A percentile compares a stretch with the other conserved stretches of the same genome.
Evolutionary conservation across 768 basidiomycete species (phyloP).

Genomic region (Tricholoma terreum): DNA sequence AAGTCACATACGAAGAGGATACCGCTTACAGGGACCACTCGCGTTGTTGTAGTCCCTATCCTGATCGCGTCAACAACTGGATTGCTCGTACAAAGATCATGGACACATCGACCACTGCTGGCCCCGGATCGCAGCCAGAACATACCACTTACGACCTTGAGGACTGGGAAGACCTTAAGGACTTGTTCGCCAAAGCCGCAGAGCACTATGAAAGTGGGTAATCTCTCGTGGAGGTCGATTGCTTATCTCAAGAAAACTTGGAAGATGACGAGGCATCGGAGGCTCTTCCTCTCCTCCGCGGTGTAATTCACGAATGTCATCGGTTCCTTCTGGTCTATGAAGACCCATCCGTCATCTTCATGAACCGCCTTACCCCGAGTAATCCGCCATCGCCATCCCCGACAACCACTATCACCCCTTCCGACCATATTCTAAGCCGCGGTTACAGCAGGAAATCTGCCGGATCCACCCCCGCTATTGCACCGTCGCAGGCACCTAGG

Average conservation of each 20-base stretch:
- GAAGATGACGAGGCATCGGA: constrained; percentile 45
- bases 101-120: constrained; percentile 38
- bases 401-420: neutral
- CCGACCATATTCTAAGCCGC: neutral
- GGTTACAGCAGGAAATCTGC: neutral
- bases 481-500: neutral
- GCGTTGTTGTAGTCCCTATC: constrained; percentile 21
- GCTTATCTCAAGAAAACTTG: constrained; percentile 14
- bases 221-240: neutral
- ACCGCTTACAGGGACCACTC: constrained; percentile 35
- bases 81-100: constrained; percentile 34
- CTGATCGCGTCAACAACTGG: constrained; percentile 29
- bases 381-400: constrained; percentile 4
- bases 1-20: constrained; percentile 18
- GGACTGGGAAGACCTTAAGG: constrained; percentile 69
- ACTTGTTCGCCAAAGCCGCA: constrained; percentile 53
- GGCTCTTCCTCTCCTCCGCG: constrained; percentile 54
- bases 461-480: constrained; percentile 9
- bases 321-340: constrained; percentile 53
- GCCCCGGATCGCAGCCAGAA: constrained; percentile 17
- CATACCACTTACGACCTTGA: constrained; percentile 33
- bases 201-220: constrained; percentile 58
- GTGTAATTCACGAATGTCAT: constrained; percentile 66
- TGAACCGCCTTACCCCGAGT: constrained; percentile 12
- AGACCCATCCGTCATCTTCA: constrained; percentile 55